Evolutionary conservation across 176 grass and related monocot genomes (phyloP).

Genomic region (Lolium perenne): DNA sequence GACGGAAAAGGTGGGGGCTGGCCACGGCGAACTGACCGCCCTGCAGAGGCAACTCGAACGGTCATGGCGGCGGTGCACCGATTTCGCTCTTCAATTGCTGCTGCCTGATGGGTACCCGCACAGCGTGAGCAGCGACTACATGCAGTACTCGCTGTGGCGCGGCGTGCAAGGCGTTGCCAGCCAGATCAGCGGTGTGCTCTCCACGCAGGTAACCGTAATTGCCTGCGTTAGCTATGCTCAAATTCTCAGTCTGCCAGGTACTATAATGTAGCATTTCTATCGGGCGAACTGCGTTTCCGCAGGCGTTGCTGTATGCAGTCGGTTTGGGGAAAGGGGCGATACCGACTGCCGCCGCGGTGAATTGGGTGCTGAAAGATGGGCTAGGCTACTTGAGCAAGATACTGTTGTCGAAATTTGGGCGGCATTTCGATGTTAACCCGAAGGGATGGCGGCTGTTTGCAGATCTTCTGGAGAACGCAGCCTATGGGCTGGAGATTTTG

Average conservation of each 20-base stretch:
- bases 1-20: neutral
- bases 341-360: slow-evolving; percentile 80
- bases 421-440: slow-evolving; percentile 95
- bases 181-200: slow-evolving; percentile 89
- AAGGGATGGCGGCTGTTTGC: slow-evolving; percentile 90
- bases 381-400: slow-evolving; percentile 96
- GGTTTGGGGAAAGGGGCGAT: slow-evolving; percentile 92
- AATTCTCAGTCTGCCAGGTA: neutral
- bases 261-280: neutral
- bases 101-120: slow-evolving; percentile 81
- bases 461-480: slow-evolving; percentile 84
- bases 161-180: slow-evolving; percentile 79
- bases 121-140: slow-evolving; percentile 87
- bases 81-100: slow-evolving; percentile 46
- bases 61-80: slow-evolving; percentile 46
- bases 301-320: slow-evolving; percentile 88
- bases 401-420: slow-evolving; percentile 80
- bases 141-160: slow-evolving; percentile 89
- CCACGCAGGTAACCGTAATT: slow-evolving; percentile 63
- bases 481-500: slow-evolving; percentile 90
- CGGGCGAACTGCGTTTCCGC: neutral
- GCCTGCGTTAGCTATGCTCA: neutral
- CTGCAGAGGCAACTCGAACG: slow-evolving; percentile 39
- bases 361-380: slow-evolving; percentile 95
- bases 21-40: neutral